These are phyloP conservation scores for Orobanche coerulescens DNA, from an alignment of 257 asterid species.

Conservation along the genomic window DNA sequence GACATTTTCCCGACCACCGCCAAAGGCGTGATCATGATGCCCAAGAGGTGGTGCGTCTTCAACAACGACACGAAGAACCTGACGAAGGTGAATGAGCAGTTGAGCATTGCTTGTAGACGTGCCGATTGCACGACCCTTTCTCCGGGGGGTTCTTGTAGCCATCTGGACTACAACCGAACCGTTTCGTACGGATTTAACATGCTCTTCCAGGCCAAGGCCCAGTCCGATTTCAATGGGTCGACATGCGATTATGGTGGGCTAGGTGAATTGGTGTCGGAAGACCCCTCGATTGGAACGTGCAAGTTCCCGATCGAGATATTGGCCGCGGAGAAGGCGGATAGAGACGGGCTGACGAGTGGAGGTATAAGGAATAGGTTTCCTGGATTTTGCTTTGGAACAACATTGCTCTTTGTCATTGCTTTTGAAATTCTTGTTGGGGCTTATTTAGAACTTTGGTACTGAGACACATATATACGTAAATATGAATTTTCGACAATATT, in stretches of 20 bases:
- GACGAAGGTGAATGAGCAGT: background rate
- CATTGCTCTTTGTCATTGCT: no score
- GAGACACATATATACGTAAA: no score
- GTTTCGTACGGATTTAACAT: constrained; percentile 48
- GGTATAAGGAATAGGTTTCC: no score
- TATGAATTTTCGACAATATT: no score
- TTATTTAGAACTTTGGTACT: no score
- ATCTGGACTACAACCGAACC: constrained; percentile 11
- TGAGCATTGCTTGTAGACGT: constrained; percentile 1
- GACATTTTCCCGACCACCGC: constrained; percentile 33
- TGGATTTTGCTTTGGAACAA: no score
- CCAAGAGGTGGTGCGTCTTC: constrained; percentile 32
- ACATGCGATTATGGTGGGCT: constrained; percentile 31
- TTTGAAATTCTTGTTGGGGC: no score
- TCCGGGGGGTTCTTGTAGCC: constrained; percentile 37
- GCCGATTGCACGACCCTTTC: constrained; percentile 39
- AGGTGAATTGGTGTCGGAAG: constrained; percentile 24
- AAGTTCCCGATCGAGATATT: constrained; percentile 21
- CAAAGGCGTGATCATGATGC: constrained; percentile 30
- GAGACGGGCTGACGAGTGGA: background rate
- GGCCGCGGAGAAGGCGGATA: constrained; percentile 3
- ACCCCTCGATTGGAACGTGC: constrained; percentile 29
- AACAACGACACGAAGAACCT: background rate
- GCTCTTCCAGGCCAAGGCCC: constrained; percentile 33
- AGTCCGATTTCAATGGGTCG: background rate